Evolutionary conservation across 1,284 basidiomycete genomes (phyloP), one percentile per base, ranked within the genome.

Genomic region (Thelephora terrestris): DNA sequence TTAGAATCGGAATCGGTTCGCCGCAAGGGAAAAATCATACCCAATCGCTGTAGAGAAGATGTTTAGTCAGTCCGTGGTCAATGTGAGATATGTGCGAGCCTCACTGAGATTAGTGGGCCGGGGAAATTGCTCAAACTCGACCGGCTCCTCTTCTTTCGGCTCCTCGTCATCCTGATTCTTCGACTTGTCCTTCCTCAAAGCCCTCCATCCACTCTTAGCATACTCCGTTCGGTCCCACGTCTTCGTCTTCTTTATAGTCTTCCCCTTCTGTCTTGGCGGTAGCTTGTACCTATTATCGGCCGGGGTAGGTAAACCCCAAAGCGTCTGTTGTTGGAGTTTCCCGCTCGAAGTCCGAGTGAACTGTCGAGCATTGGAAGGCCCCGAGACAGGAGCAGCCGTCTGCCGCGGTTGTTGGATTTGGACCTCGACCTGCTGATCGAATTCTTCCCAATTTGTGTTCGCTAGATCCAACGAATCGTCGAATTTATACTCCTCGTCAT

Each of bases 171-270:
- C 76, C 2, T 69, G 69, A 21, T 74, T 71, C 16, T 54, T 63
- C 59, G 67, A 69, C 25, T 59, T 69, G 61, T 79, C 78, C 18
- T 66, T 71, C 60, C 76, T 75, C 2, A 7, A 5, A 21, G 68
- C 76, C 59, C 72, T 77, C 59, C 75, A 67, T 0, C 89, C 91
- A 1, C 80, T 78, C 66, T 87, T 86, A 1, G 89, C 81, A 59
- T 87, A 93, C 12, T 70, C 78, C 0, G 90, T 89, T 21, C 88
- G 81, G 61, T 94, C 89, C 91, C 92, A 95, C 46, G 74, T 69
- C 67, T 92, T 94, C 0, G 74, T 79, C 61, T 80, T 82, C 45
- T 69, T 71, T 2, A 76, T 69, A 46, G 73, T 75, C 45, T 74
- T 71, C 7, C 76, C 75, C 34, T 36, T 10, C 45, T 42, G 18